phyloP scores from a whole-genome alignment of 768 basidiomycete species.

The Suillus hirtellus region DNA sequence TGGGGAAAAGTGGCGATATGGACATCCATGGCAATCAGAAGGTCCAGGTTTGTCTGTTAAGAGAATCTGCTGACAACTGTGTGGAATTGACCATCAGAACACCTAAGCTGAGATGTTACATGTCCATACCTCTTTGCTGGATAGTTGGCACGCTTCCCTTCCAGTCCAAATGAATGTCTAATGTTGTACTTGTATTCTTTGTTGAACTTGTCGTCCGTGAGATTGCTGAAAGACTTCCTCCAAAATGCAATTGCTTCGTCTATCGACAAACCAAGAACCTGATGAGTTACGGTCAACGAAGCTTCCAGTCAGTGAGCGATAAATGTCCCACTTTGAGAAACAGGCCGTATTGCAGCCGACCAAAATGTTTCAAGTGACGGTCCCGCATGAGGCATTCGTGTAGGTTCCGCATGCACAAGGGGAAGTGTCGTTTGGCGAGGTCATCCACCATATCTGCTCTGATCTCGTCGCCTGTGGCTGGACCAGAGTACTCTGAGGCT shows the following conservation, averaged over 20 bases:
- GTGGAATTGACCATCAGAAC: conserved; percentile 10
- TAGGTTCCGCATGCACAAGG: conserved; percentile 90
- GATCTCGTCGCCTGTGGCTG: conserved; percentile 62
- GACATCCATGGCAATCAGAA: conserved; percentile 81
- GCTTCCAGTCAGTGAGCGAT: not conserved
- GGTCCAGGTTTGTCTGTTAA: conserved; percentile 65
- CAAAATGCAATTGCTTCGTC: conserved; percentile 95
- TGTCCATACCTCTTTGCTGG: conserved; percentile 76
- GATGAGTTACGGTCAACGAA: conserved; percentile 5
- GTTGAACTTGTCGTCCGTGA: conserved; percentile 94
- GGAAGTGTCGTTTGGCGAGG: conserved; percentile 85
- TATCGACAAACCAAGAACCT: conserved; percentile 91
- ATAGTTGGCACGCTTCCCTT: conserved; percentile 94
- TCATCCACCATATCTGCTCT: conserved; percentile 95
- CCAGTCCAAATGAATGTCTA: conserved; percentile 90
- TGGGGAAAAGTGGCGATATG: conserved; percentile 84
- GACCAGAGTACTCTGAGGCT: conserved; percentile 73
- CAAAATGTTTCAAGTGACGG: conserved; percentile 90
- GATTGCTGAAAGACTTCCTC: conserved; percentile 77
- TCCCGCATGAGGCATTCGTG: conserved; percentile 78
- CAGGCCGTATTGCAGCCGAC: conserved; percentile 85
- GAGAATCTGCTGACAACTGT: conserved; percentile 89
- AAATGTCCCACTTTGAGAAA: conserved; percentile 80
- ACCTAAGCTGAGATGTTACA: not conserved
- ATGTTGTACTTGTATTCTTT: conserved; percentile 98